Percentiles rank a stretch among this genome's conserved stretches.
Conservation (phyloP, 2,329 filamentous ascomycete genomes). For the Mollisiaceae sp. region DNA sequence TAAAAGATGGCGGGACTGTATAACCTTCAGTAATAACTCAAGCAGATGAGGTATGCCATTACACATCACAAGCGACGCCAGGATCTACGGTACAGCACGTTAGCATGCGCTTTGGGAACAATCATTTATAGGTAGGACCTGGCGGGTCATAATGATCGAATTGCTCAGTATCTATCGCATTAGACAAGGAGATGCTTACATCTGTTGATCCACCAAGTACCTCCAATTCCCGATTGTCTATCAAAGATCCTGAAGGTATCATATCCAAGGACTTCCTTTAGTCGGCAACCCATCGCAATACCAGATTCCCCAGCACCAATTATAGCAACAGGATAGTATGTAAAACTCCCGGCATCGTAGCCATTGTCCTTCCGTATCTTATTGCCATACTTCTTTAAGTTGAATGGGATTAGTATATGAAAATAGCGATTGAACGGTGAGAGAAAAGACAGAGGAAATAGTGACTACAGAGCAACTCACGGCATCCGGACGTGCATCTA, state of each 20-base stretch:
- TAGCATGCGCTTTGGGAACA: background rate
- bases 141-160: background rate
- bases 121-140: background rate
- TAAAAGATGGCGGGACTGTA: constrained; percentile 60
- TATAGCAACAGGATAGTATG: constrained; percentile 51
- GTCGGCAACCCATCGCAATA: constrained; percentile 61
- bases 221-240: constrained; percentile 58
- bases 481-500: constrained; percentile 23
- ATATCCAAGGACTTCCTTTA: constrained; percentile 58
- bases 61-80: constrained; percentile 58
- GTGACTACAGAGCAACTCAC: constrained; percentile 12
- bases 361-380: constrained; percentile 47
- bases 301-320: constrained; percentile 64
- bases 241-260: constrained; percentile 65
- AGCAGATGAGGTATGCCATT: constrained; percentile 16
- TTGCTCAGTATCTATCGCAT: background rate
- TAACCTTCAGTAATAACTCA: too few species aligned
- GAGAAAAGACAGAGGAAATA: background rate
- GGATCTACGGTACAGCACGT: constrained; percentile 44
- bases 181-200: constrained; percentile 35
- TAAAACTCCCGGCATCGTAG: constrained; percentile 46
- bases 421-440: background rate
- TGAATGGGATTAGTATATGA: background rate
- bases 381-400: constrained; percentile 35
- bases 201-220: constrained; percentile 61